Conservation (phyloP, 2,329 filamentous ascomycete species). For the Scytalidium sp. region DNA sequence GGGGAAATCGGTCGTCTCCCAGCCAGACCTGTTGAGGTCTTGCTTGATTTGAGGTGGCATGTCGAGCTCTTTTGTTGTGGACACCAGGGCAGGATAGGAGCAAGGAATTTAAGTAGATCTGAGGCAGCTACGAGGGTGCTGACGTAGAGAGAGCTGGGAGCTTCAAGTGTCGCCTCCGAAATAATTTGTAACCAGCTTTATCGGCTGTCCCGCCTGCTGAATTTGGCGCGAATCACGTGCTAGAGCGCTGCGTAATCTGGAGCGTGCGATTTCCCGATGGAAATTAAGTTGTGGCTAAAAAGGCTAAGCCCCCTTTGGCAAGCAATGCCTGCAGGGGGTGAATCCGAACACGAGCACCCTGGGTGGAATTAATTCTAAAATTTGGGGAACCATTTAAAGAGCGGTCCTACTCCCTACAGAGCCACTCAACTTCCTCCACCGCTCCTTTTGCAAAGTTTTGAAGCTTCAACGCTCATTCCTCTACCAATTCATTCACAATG, state of each 20-base stretch:
- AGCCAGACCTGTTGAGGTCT: slow-evolving; percentile 90
- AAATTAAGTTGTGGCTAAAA: background rate
- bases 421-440: background rate
- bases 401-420: slow-evolving; percentile 6
- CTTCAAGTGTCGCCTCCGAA: background rate
- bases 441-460: background rate
- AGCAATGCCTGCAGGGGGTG: background rate
- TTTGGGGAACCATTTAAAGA: slow-evolving; percentile 1
- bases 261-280: background rate
- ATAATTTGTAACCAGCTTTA: slow-evolving; percentile 8
- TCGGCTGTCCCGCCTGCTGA: background rate
- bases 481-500: slow-evolving; percentile 16
- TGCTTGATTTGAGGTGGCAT: slow-evolving; percentile 96
- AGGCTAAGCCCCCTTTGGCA: background rate
- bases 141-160: background rate
- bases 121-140: background rate
- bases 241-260: slow-evolving; percentile 1
- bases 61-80: slow-evolving; percentile 8
- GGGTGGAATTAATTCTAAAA: background rate
- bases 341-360: background rate
- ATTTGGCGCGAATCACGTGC: background rate
- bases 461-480: background rate
- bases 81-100: background rate
- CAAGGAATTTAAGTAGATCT: background rate
- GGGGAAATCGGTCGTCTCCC: slow-evolving; percentile 90